Base-by-base conservation (phyloP, 2,329 filamentous ascomycete genomes). In the Diplodia scrobiculata region DNA sequence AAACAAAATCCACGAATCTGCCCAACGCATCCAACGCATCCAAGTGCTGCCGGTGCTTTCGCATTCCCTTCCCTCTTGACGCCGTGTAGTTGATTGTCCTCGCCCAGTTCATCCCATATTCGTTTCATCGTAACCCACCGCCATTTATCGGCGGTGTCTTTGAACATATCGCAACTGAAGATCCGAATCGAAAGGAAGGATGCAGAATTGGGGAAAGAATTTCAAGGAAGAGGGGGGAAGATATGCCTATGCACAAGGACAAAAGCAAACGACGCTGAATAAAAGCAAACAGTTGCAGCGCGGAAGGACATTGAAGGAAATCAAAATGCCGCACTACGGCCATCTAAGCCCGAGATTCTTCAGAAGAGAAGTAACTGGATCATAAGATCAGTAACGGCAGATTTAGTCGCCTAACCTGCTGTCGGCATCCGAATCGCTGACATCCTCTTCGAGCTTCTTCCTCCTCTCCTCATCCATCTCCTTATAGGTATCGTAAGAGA, bases 401-500 rank as follows among this genome's bases (percentile, higher is more conserved):
- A 25, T 17, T 53, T 34, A 66, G 48, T 66, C 64, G 27, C 64
- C 64, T 14, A 66, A 17, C 29, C 64, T 59, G 34, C 64, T 66
- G 21, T 82, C 81, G 27, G 78, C 68, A 68, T 82, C 81, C 38
- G 77, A 79, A 63, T 79, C 80, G 34, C 73, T 73, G 3, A 76
- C 72, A 52, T 74, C 75, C 52, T 80, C 78, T 27, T 76, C 75
- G 3, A 78, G 68, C 68, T 82, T 87, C 73, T 87, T 88, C 69
- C 84, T 83, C 72, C 88, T 85, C 70, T 96, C 91, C 77, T 97
- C 92, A 53, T 88, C 86, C 89, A 98, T 94, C 80, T 99, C 95
- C 60, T 89, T 86, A 79, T 94, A 99, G 0, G 94, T 97, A 70
- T 92, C 95, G 87, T 89, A 97, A 72, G 88, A 92, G 52, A 99